Evolutionary conservation across 345 rosid genomes (phyloP), one percentile per base, ranked within the genome.

Genomic region (Rhodomyrtus tomentosa): DNA sequence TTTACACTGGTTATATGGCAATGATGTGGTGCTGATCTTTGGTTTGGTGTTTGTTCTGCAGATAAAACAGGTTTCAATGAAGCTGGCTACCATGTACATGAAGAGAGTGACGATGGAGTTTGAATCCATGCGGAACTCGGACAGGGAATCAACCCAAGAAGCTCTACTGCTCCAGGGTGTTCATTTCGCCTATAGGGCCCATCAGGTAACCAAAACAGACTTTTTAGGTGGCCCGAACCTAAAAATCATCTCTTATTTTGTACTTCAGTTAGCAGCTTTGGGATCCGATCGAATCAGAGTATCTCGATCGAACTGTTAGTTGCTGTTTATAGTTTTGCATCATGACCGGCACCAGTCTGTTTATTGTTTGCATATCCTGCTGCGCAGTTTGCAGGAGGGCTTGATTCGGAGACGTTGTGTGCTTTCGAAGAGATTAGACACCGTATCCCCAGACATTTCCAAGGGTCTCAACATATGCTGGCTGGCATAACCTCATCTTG

Each of bases 401-500:
- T 96, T 29, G 99, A 96, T 87, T 92, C 97, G 49, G 98, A 96
- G 90, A 93, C 99, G 20, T 54, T 96, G 87, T 89, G 97, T 38
- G 94, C 96, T 24, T 90, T 95, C 32, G 97, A 96, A 91, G 98
- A 93, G 93, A 96, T 96, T 32, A 93, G 91, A 80, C 93, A 90
- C 86, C 91, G 91, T 51, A 92, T 93, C 49, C 94, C 97, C 0
- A 59, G 91, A 86, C 92, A 90, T 59, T 90, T 89, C 10, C 90
- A 91, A 76, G 88, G 92, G 62, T 87, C 91, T 38, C 88, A 87
- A 29, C 91, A 90, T 50, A 55, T 89, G 86, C 82, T 93, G 54
- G 89, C 94, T 11, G 98, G 93, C 56, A 90, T 92, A 85, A 85
- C 92, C 76, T 91, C 90, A 55, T 85, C 89, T 4, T 83, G 59